These are phyloP conservation scores for Chlorella sp. DNA, from an alignment of 139 green algal genomes.

Conservation along the genomic window DNA sequence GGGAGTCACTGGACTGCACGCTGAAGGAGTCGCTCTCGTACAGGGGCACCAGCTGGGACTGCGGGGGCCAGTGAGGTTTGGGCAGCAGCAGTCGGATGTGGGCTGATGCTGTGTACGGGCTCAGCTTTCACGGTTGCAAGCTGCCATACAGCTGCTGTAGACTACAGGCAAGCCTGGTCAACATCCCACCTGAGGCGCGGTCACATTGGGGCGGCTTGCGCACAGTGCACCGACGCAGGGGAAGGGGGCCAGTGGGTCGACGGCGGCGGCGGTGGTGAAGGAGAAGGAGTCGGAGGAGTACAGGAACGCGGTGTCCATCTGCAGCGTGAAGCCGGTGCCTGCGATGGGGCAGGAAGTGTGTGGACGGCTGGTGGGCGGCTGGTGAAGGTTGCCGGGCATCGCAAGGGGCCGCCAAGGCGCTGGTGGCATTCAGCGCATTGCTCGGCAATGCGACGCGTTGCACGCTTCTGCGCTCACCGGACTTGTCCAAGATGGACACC, in stretches of 20 bases:
- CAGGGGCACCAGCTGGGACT: slow-evolving; percentile 3
- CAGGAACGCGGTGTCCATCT: slow-evolving; percentile 23
- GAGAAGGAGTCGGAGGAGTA: background rate
- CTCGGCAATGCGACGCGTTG: no score
- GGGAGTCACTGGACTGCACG: background rate
- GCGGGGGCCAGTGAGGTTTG: background rate
- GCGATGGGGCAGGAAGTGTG: background rate
- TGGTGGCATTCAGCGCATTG: no score
- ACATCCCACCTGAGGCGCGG: no score
- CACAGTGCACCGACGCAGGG: slow-evolving; percentile 7
- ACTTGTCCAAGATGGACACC: slow-evolving; percentile 55
- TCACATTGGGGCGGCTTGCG: background rate
- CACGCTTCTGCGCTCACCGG: slow-evolving; percentile 26
- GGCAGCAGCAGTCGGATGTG: no score
- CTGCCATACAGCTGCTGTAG: no score
- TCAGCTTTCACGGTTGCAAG: no score
- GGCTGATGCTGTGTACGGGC: no score
- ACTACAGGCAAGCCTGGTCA: no score
- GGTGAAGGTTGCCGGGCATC: no score
- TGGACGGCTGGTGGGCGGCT: background rate
- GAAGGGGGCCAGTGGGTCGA: background rate
- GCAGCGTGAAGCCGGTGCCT: slow-evolving; percentile 32
- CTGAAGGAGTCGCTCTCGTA: background rate
- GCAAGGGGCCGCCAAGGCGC: no score
- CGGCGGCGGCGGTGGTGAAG: background rate